Evolutionary conservation across 352 stramenopile genomes (phyloP).

Genomic region (Salisapilia sapeloensis): DNA sequence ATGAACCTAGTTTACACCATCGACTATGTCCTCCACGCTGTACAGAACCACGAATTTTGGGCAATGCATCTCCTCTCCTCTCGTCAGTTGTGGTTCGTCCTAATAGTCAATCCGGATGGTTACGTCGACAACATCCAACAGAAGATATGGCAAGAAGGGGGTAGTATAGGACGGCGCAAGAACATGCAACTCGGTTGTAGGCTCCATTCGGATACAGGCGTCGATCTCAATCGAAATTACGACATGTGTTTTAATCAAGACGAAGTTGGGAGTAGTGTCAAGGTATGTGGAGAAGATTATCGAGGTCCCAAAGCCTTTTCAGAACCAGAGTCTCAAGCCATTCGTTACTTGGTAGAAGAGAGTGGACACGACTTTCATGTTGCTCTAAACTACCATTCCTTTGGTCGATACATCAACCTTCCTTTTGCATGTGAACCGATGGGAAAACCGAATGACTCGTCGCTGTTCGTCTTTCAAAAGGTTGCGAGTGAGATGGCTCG

Average conservation of each 20-base stretch:
- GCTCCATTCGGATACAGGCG: slow-evolving; percentile 20
- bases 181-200: slow-evolving; percentile 26
- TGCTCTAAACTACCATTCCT: slow-evolving; percentile 74
- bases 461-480: slow-evolving; percentile 20
- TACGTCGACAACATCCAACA: slow-evolving; percentile 60
- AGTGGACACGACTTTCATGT: slow-evolving; percentile 27
- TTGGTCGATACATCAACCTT: slow-evolving; percentile 70
- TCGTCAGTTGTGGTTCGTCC: slow-evolving; percentile 69
- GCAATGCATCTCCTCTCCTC: slow-evolving; percentile 32
- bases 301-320: slow-evolving; percentile 49
- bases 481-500: slow-evolving; percentile 51
- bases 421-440: slow-evolving; percentile 64
- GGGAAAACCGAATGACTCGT: slow-evolving; percentile 13
- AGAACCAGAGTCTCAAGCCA: slow-evolving; percentile 62
- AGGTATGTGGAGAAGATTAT: slow-evolving; percentile 61
- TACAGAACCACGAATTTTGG: slow-evolving; percentile 34
- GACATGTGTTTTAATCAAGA: slow-evolving; percentile 60
- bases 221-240: slow-evolving; percentile 79
- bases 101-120: slow-evolving; percentile 70
- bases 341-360: slow-evolving; percentile 44
- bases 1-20: slow-evolving; percentile 80
- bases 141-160: slow-evolving; percentile 21
- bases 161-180: slow-evolving; percentile 45
- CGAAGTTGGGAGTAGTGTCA: slow-evolving; percentile 33
- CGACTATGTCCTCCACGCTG: slow-evolving; percentile 41